Evolutionary conservation across 169 alveolate species (phyloP).

Genomic region (Pseudocohnilembus persalinus): DNA sequence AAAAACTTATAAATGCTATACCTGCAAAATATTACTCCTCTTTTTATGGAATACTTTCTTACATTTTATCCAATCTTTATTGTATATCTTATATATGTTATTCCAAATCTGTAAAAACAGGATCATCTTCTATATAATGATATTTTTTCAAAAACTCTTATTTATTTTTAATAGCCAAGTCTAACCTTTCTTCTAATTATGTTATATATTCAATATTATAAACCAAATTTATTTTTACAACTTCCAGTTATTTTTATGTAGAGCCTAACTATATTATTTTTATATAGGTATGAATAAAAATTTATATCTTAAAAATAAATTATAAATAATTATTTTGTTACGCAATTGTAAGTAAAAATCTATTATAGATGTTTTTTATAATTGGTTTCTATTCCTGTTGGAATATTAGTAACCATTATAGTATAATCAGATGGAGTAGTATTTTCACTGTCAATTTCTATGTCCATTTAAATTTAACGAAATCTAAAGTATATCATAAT

Average conservation of each 20-base stretch:
- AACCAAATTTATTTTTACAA: not conserved
- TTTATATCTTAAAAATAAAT: too few relatives aligned
- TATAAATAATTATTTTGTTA: not conserved
- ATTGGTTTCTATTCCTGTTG: not conserved
- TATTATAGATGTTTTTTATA: not conserved
- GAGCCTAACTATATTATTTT: too few relatives aligned
- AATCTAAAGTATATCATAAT: constrained; percentile 26
- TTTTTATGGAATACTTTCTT: not conserved
- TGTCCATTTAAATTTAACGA: constrained; percentile 9
- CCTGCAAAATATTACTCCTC: not conserved
- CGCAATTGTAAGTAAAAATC: not conserved
- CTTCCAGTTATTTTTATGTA: too few relatives aligned
- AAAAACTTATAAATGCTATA: not conserved
- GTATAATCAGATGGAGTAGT: constrained; percentile 39
- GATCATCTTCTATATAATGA: not conserved
- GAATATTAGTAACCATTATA: constrained; percentile 18
- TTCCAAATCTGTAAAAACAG: not conserved
- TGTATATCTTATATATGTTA: too few relatives aligned
- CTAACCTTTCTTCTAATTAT: not conserved
- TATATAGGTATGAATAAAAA: too few relatives aligned
- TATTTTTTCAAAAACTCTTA: not conserved
- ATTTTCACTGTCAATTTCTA: constrained; percentile 24
- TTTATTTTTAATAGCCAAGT: not conserved
- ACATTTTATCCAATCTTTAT: not conserved
- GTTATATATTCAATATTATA: not conserved